Base-by-base conservation (phyloP, 2,329 filamentous ascomycete genomes). In the Colletotrichum sp. region DNA sequence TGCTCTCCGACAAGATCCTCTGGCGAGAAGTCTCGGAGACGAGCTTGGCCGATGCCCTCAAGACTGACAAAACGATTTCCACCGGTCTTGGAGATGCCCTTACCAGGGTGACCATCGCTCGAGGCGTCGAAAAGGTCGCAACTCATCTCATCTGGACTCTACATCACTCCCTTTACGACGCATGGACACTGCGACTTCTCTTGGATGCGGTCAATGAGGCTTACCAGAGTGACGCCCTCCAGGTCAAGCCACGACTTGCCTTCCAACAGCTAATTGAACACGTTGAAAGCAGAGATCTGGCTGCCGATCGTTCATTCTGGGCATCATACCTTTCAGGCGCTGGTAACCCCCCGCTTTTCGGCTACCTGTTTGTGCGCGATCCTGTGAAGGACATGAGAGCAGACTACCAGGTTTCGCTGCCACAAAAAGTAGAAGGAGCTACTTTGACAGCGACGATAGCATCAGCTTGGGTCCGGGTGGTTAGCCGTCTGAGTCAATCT, bases 161-260 rank as follows among this genome's bases (percentile, higher is more conserved):
- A 1, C 77, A 78, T 18, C 77, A 77, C 30, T 55, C 71, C 5
- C 64, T 78, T 9, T 77, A 76, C 8, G 77, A 78, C 24, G 75
- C 71, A 4, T 77, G 77, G 77, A 69, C 75, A 10, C 21, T 77
- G 13, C 63, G 71, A 24, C 57, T 77, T 15, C 67, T 81, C 7
- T 57, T 81, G 16, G 71, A 77, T 16, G 34, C 71, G 3, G 55
- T 79, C 2, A 64, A 75, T 9, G 65, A 77, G 32, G 69, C 72
- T 5, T 81, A 81, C 63, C 62, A 59, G 15, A 69, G 52, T 4
- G n/a, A 62, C 32, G 24, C 34, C 2, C 63, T 4, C 8, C 44
- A 18, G 26, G 30, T 8, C 15, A 30, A n/a, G 16, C 16, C 36
- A 2, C 34, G 28, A 15, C 55, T 69, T 13, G n/a, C 71, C 5